Evolutionary conservation across 495 filamentous ascomycete genomes (phyloP), one percentile per base, ranked within the genome.

Genomic region (Margaritispora aquatica): DNA sequence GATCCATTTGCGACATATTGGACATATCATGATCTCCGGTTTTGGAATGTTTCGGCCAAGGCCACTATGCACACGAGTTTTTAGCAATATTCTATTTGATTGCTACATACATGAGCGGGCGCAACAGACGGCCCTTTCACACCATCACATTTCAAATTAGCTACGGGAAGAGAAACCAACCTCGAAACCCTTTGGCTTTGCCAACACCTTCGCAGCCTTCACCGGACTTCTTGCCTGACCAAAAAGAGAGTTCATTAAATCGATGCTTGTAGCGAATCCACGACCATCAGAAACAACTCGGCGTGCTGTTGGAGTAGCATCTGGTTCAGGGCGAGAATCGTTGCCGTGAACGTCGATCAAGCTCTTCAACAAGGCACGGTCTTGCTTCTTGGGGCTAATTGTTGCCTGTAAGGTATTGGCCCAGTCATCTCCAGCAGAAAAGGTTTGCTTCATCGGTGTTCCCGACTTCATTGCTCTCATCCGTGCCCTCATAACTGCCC

Each of bases 211-310:
- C 59, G 74, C 77, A 52, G 69, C 65, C 64, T 74, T 75, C 29
- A 62, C 66, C 50, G 75, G 74, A 20, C 69, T 71, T 66, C 74
- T 80, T 10, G 85, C 81, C 63, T 84, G 77, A 52, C 81, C 83
- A 70, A 92, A 96, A 50, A 96, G 69, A 48, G 90, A 95, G 65
- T 95, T 88, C 91, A 96, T 95, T 71, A 96, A 68, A 73, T 96
- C 91, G 68, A 96, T 92, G 64, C 84, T 89, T 21, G 84, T 92
- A 4, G 82, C 75, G 68, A 96, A 90, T 0, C 80, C 81, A 51
- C 80, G 79, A 52, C 78, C 75, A 50, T 80, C 78, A 11, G 73
- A 64, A 8, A 75, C 71, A 24, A 70, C 69, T 47, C 67, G 69
- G 57, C 62, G 68, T 29, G 64, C 48, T 5, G 36, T 31, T 20